Conservation (phyloP, 345 rosid species). For the Gossypium arboreum region DNA sequence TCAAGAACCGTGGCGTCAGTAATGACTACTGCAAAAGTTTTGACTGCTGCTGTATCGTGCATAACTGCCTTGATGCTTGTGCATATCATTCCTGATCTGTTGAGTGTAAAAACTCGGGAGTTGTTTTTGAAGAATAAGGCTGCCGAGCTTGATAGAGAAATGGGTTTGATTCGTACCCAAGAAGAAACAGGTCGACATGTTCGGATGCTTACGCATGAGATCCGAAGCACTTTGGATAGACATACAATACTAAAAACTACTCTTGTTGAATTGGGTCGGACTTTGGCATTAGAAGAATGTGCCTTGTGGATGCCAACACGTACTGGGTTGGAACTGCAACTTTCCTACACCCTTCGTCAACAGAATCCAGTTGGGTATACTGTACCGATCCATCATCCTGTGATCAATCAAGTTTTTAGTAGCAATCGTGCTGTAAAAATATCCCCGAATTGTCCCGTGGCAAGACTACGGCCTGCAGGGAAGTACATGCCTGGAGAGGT, state of each 20-base stretch:
- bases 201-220: slow-evolving; percentile 94
- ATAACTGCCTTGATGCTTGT: slow-evolving; percentile 97
- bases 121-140: slow-evolving; percentile 89
- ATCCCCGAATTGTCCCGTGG: slow-evolving; percentile 84
- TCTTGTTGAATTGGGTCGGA: slow-evolving; percentile 90
- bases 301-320: slow-evolving; percentile 99
- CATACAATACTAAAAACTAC: slow-evolving; percentile 90
- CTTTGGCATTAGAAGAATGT: slow-evolving; percentile 89
- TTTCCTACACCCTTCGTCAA: slow-evolving; percentile 85
- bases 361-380: slow-evolving; percentile 92
- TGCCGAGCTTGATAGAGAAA: slow-evolving; percentile 95
- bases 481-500: slow-evolving; percentile 88
- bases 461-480: slow-evolving; percentile 82
- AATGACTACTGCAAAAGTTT: slow-evolving; percentile 71
- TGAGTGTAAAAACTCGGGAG: slow-evolving; percentile 91
- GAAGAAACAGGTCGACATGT: slow-evolving; percentile 98
- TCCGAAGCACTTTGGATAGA: slow-evolving; percentile 90
- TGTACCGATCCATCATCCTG: slow-evolving; percentile 93
- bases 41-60: slow-evolving; percentile 91
- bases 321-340: slow-evolving; percentile 92
- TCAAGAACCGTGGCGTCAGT: slow-evolving; percentile 73
- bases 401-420: slow-evolving; percentile 81
- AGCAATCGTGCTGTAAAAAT: slow-evolving; percentile 70
- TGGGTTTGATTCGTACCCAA: slow-evolving; percentile 96
- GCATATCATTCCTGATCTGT: slow-evolving; percentile 88